Conservation (phyloP, 257 asterid genomes). For the Petunia axillaris region DNA sequence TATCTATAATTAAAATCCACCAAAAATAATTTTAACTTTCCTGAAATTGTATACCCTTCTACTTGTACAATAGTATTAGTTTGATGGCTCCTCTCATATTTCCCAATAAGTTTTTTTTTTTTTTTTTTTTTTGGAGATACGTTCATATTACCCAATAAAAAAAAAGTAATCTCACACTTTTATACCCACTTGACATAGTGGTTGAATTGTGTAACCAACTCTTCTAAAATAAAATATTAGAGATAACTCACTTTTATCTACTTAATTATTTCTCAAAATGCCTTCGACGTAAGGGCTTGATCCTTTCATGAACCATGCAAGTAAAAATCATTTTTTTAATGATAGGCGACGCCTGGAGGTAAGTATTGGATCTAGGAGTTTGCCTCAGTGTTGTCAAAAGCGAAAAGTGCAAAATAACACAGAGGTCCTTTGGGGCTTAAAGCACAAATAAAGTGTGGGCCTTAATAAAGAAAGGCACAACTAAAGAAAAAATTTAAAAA, state of each 20-base stretch:
- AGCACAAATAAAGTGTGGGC: no score
- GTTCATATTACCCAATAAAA: not conserved
- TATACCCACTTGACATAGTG: not conserved
- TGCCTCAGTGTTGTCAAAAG: no score
- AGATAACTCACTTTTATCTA: not conserved
- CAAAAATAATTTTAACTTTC: not conserved
- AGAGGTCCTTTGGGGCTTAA: no score
- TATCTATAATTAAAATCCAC: not conserved
- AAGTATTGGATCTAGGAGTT: not conserved
- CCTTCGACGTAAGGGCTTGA: not conserved
- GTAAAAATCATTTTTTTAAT: not conserved
- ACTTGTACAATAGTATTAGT: no score
- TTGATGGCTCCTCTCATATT: not conserved
- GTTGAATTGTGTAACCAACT: slow-evolving; percentile 14
- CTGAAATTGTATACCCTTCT: not conserved
- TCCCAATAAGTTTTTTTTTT: not conserved
- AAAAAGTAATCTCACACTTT: not conserved
- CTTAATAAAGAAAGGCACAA: no score
- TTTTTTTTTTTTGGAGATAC: no score
- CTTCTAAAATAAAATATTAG: not conserved
- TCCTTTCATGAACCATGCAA: not conserved
- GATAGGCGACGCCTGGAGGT: not conserved
- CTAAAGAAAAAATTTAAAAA: no score
- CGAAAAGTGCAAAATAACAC: no score
- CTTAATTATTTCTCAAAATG: not conserved